A percentile compares a stretch with the other conserved stretches of the same genome.
Conservation (phyloP, 2,329 filamentous ascomycete species). For the Didymosphaeria variabile region DNA sequence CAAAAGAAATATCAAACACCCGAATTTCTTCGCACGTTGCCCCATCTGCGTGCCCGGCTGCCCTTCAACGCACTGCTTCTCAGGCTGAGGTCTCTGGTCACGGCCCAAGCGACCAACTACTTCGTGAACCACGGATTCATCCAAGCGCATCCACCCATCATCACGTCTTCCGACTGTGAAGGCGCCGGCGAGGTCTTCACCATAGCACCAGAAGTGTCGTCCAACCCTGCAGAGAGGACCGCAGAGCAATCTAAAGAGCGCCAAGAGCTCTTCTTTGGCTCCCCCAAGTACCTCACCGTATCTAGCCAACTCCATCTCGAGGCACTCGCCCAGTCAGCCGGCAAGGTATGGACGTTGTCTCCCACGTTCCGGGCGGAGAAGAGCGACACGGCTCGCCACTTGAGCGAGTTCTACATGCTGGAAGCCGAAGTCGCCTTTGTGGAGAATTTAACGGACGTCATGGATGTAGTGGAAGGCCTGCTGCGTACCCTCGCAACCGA, state of each 20-base stretch:
- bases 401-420: conserved; percentile 99
- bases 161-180: conserved; percentile 97
- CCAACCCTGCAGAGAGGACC: conserved; percentile 26
- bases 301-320: conserved; percentile 95
- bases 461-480: conserved; percentile 82
- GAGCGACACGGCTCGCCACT: conserved; percentile 90
- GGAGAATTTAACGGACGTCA: conserved; percentile 73
- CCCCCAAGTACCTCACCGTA: conserved; percentile 93
- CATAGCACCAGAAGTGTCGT: conserved; percentile 55
- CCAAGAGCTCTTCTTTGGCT: conserved; percentile 74
- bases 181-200: conserved; percentile 94
- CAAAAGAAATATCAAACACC: conserved; percentile 95
- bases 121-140: conserved; percentile 77
- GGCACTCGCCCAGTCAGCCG: conserved; percentile 85
- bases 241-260: conserved; percentile 34
- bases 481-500: conserved; percentile 66
- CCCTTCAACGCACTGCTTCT: conserved; percentile 82
- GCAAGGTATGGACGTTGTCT: conserved; percentile 91
- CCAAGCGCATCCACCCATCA: conserved; percentile 90
- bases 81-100: conserved; percentile 82
- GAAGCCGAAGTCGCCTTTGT: conserved; percentile 89
- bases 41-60: conserved; percentile 84
- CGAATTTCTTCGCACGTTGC: conserved; percentile 87
- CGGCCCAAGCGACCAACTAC: conserved; percentile 76
- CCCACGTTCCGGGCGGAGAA: conserved; percentile 87